Evolutionary conservation across 2,329 filamentous ascomycete species (phyloP), one percentile per base, ranked within the genome.

Genomic region (Fusarium hainanense): DNA sequence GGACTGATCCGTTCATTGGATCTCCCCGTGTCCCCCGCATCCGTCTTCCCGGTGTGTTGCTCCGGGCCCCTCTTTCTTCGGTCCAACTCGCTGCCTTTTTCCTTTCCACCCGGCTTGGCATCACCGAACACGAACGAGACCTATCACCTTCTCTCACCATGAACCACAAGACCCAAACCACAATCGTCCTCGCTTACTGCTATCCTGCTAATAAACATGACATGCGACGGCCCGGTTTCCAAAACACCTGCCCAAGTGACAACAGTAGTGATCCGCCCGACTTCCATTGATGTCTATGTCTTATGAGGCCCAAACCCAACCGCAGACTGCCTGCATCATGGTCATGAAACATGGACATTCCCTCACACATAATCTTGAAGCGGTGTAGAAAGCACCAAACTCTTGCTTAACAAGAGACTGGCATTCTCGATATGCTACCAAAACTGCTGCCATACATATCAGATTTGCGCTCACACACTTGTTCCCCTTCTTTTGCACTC

Each of bases 71-170:
- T 50, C 63, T 63, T 50, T 66, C 32, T 52, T 71, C 66, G 60
- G 65, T 52, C 69, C 57, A 71, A 57, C 46, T 66, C 50, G 27
- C 21, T 48, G 30, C 25, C 40, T 58, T 48, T 43, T 32, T 42
- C 48, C 65, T 56, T 21, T 21, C 44, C 59, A 69, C 46, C 68
- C 63, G 63, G 59, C 68, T 70, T 70, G 68, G 68, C 68, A 46
- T 66, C 41, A 37, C 46, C 67, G 40, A 55, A 44, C 50, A 58
- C 58, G 63, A 62, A 63, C 46, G 42, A 58, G 16, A 7, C 34
- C 27, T 63, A 67, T 67, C 61, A 72, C 34, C 23, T 30, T 51
- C 68, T 58, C 70, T 70, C 54, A 50, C 62, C 60, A 50, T 54
- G 55, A 58, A 72, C 69, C 65, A 49, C 58, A 41, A n/a, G 34